These are phyloP conservation scores for Paracoccidioides lutzii DNA, from an alignment of 2,329 filamentous ascomycete species.

Conservation along the genomic window DNA sequence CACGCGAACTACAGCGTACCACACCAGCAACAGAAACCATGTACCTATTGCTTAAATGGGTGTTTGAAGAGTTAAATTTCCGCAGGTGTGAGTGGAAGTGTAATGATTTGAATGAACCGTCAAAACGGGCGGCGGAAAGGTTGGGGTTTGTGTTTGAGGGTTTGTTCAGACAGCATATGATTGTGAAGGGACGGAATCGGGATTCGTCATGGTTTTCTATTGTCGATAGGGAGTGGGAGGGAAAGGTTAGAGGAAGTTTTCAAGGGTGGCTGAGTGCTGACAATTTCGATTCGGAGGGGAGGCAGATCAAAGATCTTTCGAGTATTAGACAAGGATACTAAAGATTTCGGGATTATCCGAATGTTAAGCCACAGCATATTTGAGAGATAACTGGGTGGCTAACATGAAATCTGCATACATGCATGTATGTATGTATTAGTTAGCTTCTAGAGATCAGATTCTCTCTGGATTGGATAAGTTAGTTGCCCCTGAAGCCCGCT, in stretches of 20 bases:
- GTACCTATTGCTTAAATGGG: slow-evolving; percentile 43
- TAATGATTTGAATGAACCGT: slow-evolving; percentile 43
- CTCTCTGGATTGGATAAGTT: too few species aligned
- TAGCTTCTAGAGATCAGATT: too few species aligned
- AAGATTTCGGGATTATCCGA: background rate
- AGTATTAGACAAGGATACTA: slow-evolving; percentile 16
- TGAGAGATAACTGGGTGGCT: too few species aligned
- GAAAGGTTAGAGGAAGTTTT: slow-evolving; percentile 31
- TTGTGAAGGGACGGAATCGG: slow-evolving; percentile 43
- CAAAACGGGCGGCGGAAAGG: slow-evolving; percentile 41
- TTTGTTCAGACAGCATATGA: slow-evolving; percentile 48
- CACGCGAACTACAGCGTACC: slow-evolving; percentile 40
- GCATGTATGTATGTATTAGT: too few species aligned
- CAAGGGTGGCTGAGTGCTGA: slow-evolving; percentile 41
- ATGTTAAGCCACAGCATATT: background rate
- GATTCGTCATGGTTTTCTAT: slow-evolving; percentile 52
- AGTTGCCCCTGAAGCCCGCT: too few species aligned
- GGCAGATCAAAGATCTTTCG: slow-evolving; percentile 37
- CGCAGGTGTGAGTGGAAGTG: slow-evolving; percentile 53
- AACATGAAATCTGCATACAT: too few species aligned
- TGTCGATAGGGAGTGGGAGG: slow-evolving; percentile 46
- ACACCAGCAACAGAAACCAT: slow-evolving; percentile 45
- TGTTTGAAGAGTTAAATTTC: slow-evolving; percentile 43
- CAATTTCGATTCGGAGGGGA: slow-evolving; percentile 45
- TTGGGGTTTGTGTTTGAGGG: slow-evolving; percentile 50